Conservation (phyloP, 2,329 filamentous ascomycete genomes). For the Sporothrix inflata region DNA sequence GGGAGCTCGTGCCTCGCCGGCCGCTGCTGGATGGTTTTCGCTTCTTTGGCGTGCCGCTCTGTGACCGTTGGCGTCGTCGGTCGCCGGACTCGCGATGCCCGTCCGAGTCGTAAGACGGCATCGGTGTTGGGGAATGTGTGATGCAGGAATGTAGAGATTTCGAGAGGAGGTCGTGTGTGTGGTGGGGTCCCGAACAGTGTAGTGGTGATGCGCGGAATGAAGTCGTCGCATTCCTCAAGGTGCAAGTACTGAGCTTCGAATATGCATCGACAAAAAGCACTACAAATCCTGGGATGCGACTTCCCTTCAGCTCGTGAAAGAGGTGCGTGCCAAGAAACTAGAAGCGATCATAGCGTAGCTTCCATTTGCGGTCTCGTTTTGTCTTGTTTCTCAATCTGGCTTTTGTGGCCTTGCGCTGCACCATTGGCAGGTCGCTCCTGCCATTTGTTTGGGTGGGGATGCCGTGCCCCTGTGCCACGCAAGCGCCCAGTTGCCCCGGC, state of each 20-base stretch:
- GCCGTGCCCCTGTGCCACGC: conserved; percentile 15
- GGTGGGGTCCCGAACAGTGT: not conserved
- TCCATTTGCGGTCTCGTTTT: not conserved
- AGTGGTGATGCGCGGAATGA: not conserved
- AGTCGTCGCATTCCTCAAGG: conserved; percentile 1
- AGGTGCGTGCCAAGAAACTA: conserved; percentile 19
- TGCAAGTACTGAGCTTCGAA: not conserved
- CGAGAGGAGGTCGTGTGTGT: not conserved
- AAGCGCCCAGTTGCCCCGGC: conserved; percentile 18
- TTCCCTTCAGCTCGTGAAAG: conserved; percentile 12
- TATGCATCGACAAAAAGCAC: not conserved
- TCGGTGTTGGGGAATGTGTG: not conserved
- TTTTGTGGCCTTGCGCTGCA: not conserved
- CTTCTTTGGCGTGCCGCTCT: conserved; percentile 32
- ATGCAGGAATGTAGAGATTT: not conserved
- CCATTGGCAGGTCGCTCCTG: conserved; percentile 18
- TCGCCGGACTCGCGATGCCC: conserved; percentile 27
- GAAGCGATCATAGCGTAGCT: conserved; percentile 8
- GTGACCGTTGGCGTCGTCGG: conserved; percentile 23
- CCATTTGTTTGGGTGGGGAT: conserved; percentile 23
- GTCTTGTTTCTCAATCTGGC: not conserved
- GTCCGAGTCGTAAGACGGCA: conserved; percentile 24
- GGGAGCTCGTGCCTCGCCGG: conserved; percentile 30
- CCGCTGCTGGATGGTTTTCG: conserved; percentile 33
- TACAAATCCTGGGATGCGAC: conserved; percentile 2